A percentile compares a stretch with the other conserved stretches of the same genome.
Conservation (phyloP, 495 filamentous ascomycete genomes). For the Beverwykella pulmonaria region DNA sequence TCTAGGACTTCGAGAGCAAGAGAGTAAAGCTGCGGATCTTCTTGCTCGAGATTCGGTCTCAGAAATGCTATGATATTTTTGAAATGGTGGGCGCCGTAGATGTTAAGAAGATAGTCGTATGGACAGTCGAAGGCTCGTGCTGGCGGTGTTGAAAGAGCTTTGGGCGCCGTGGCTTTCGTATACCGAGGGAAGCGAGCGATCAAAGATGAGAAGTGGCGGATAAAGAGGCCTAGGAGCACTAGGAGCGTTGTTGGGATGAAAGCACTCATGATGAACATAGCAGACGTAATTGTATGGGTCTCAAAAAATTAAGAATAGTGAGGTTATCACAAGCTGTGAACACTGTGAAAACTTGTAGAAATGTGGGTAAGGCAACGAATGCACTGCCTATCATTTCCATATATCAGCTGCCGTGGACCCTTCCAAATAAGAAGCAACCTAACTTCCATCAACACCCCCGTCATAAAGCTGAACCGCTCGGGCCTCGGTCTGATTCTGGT, state of each 20-base stretch:
- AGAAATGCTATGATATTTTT: conserved; percentile 40
- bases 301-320: too few species aligned
- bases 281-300: too few species aligned
- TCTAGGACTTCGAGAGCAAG: conserved; percentile 45
- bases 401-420: too few species aligned
- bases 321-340: too few species aligned
- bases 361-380: too few species aligned
- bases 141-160: not conserved
- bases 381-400: too few species aligned
- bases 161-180: not conserved
- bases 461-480: too few species aligned
- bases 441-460: too few species aligned
- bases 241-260: not conserved
- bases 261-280: not conserved
- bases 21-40: conserved; percentile 35
- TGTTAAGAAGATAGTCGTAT: conserved; percentile 22
- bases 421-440: too few species aligned
- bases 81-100: conserved; percentile 44
- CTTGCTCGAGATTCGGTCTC: conserved; percentile 32
- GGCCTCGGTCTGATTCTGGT: too few species aligned
- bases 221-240: not conserved
- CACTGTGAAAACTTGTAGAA: too few species aligned
- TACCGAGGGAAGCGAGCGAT: not conserved
- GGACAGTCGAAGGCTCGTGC: conserved; percentile 10
- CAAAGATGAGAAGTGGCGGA: conserved; percentile 1